Base-by-base conservation (phyloP, 1,284 basidiomycete genomes). In the Sparassis latifolia region DNA sequence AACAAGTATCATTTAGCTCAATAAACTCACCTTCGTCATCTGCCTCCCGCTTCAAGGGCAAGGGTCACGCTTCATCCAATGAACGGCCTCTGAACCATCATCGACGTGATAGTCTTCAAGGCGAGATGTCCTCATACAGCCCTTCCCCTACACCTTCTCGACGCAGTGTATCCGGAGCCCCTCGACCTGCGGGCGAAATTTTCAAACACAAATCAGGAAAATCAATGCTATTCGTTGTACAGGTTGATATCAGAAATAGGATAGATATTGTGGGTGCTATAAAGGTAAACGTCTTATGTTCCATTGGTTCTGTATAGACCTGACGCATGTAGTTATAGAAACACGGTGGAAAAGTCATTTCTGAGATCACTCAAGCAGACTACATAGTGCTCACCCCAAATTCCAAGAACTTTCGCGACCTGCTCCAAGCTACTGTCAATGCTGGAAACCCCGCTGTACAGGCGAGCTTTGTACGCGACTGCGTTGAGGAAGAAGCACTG, bases 331-430 rank as follows among this genome's bases (percentile, higher is more conserved):
- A 40, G 45, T 28, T 38, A 3, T 59, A 87, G 85, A 81, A 74
- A 74, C 71, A 82, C 52, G 82, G 80, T 5, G 85, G 86, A 10
- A 71, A 62, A 53, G 78, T 86, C 41, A 71, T 71, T 5, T 69
- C 71, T 12, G 72, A 75, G 40, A 71, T 77, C n/a, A 58, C 65
- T 4, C 66, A 70, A 12, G 84, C 85, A 3, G 76, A 82, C 57
- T 84, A 77, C 59, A 73, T 75, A 10, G 72, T 88, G 32, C 66
- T 88, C 42, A 75, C 73, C 44, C 59, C 71, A 28, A 70, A 71
- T 39, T 71, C 74, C 28, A 77, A 75, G 55, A 72, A 73, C 4
- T 84, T 76, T 53, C 66, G 68, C 10, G 68, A 71, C 29, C 69
- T 80, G 41, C 62, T 78, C n/a, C 64, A 59, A 27, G 64, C 65